These are phyloP conservation scores for Yamadazyma blattariae DNA, from an alignment of 1,139 yeast species.

Conservation along the genomic window DNA sequence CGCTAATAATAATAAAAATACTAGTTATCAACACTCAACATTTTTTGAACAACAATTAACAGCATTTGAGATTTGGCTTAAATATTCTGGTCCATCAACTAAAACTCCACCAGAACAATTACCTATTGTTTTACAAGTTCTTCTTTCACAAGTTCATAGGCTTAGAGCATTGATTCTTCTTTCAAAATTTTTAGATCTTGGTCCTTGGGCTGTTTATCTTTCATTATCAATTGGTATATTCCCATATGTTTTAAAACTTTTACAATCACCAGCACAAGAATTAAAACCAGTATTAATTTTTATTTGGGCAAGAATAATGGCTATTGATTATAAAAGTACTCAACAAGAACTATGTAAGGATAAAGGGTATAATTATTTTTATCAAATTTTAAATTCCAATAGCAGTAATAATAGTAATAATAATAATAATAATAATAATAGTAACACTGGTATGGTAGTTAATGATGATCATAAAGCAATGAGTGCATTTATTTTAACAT, in stretches of 20 bases:
- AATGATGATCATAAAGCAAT: slow-evolving; percentile 89
- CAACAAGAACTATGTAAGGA: slow-evolving; percentile 92
- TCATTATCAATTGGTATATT: slow-evolving; percentile 93
- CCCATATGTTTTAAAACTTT: slow-evolving; percentile 85
- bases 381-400: slow-evolving; percentile 57
- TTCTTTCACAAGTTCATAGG: slow-evolving; percentile 91
- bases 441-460: slow-evolving; percentile 21
- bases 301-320: slow-evolving; percentile 98
- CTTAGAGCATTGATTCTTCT: slow-evolving; percentile 81
- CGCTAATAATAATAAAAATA: slow-evolving; percentile 1
- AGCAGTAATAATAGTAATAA: slow-evolving; percentile 23
- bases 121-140: slow-evolving; percentile 89
- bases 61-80: slow-evolving; percentile 94
- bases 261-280: slow-evolving; percentile 95
- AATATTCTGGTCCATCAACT: slow-evolving; percentile 76
- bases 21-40: slow-evolving; percentile 77
- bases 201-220: slow-evolving; percentile 96
- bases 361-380: slow-evolving; percentile 85
- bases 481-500: slow-evolving; percentile 86
- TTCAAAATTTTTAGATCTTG: slow-evolving; percentile 84
- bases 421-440: slow-evolving; percentile 68
- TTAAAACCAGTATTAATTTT: slow-evolving; percentile 90
- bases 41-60: slow-evolving; percentile 95
- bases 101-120: slow-evolving; percentile 92
- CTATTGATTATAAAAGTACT: slow-evolving; percentile 85